Evolutionary conservation across 257 asterid genomes (phyloP), one percentile per base, ranked within the genome.

Genomic region (Plantago major): DNA sequence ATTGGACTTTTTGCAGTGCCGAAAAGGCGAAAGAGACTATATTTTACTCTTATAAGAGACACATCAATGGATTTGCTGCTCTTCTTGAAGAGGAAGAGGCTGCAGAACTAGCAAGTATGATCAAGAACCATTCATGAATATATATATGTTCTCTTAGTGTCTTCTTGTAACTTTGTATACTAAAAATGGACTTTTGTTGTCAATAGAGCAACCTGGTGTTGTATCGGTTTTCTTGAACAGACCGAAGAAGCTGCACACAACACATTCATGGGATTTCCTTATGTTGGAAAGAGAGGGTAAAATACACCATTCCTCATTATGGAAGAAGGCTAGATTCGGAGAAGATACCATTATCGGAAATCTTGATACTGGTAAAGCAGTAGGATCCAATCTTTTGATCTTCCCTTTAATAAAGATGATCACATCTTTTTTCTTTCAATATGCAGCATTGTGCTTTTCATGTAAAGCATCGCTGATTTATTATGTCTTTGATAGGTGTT

Each of bases 51-150:
- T 92, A 89, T 51, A 42, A 70, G 11, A 75, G 75, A 30, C 73
- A 78, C 38, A 83, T 92, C 26, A 92, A 89, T 63, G 96, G 97
- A 3, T 89, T 92, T 70, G 87, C 96, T 43, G 95, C 91, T 7
- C 2, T 56, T 33, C 95, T 92, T 38, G 88, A 83, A 11, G 94
- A 78, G 45, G 83, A 89, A 33, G 90, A 82, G 48, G 96, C 93
- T 15, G 79, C 65, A 6, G 42, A 75, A 63, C 70, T 86, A 56
- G 76, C 78, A 16, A 61, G 98, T 85, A 78, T 17, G 73, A 42
- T 14, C 3, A 10, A 19, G 10, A 43, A 14, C 44, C 40, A 62
- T 65, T 5, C 49, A 63, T 22, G 26, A 22, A 16, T 52, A n/a
- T 4, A 37, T 42, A 16, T 52, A n/a, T 4, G 37, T 42, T 53